Base-by-base conservation (phyloP, 1,139 yeast species). In the Debaryomycetaceae sp. region DNA sequence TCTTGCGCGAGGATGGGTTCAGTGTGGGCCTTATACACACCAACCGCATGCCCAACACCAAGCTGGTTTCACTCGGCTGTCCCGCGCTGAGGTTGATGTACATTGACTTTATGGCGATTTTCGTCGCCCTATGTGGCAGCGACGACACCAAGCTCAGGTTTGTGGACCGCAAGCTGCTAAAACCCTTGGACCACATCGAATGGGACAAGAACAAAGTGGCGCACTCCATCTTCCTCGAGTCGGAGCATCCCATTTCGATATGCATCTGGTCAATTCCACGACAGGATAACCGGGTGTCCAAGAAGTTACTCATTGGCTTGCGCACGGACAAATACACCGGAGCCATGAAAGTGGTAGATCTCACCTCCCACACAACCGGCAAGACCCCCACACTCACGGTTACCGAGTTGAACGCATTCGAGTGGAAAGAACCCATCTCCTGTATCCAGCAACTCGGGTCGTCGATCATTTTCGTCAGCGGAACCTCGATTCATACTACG, bases 1-100 rank as follows among this genome's bases (percentile, higher is more conserved):
- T 69, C 7, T 47, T 71, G 2, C 51, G 78, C 36, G 76, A 69
- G 30, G 78, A 74, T 39, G 81, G 80, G 0, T 49, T 77, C 13
- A 56, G 64, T 18, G 36, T 65, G 2, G 53, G 67, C 0, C 46
- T 52, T 2, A 37, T 73, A 1, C 51, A 39, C 23, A 44, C 57
- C 1, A 61, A 41, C 34, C 53, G 31, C 37, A 48, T 32, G 31
- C 60, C 58, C n/a, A 41, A 46, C 8, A 40, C 60, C 3, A 53
- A 51, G 30, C 71, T 60, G 37, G 37, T 68, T 0, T 53, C 51
- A 13, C 42, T 71, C 2, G 60, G 62, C 0, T 65, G 59, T 15
- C 43, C 61, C 3, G 69, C 75, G 0, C 61, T 60, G 31, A 58
- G 56, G 34, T 27, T 68, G 27, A 36, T 51, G 4, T 65, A 56